Percentiles rank a stretch among this genome's conserved stretches.
Conservation (phyloP, 1,284 basidiomycete genomes). For the Amylostereum chailletii region DNA sequence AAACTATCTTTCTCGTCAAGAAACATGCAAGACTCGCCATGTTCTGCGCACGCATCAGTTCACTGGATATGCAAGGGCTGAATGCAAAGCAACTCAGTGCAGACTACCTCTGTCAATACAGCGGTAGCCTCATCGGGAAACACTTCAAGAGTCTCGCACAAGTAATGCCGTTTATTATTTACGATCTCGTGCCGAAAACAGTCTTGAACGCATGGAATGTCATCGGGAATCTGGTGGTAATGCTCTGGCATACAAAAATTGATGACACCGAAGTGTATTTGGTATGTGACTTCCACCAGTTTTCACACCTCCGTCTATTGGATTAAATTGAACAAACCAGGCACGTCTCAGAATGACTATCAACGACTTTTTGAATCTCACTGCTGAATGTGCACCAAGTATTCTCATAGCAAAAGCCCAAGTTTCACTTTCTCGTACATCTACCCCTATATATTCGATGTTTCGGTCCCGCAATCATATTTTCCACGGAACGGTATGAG, state of each 20-base stretch:
- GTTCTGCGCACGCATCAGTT: conserved; percentile 15
- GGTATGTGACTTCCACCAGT: conserved; percentile 13
- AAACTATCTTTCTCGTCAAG: conserved; percentile 15
- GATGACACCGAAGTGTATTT: conserved; percentile 14
- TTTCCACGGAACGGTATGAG: conserved; percentile 15
- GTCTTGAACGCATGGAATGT: conserved; percentile 16
- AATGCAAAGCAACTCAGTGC: conserved; percentile 12
- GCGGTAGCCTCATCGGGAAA: conserved; percentile 20
- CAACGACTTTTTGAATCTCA: conserved; percentile 10
- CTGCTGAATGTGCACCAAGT: conserved; percentile 9
- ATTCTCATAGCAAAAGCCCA: conserved; percentile 11
- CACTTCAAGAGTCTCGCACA: conserved; percentile 24
- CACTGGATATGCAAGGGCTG: conserved; percentile 8
- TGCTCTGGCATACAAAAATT: conserved; percentile 22
- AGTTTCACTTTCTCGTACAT: conserved; percentile 11
- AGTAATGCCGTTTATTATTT: conserved; percentile 19
- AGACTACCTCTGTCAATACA: conserved; percentile 19
- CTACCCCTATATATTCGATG: conserved; percentile 13
- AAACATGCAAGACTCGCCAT: conserved; percentile 11
- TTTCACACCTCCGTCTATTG: too few relatives aligned
- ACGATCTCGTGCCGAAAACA: conserved; percentile 14
- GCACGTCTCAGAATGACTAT: too few relatives aligned
- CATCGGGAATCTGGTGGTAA: conserved; percentile 17
- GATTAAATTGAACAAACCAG: neutral
- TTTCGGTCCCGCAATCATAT: conserved; percentile 17